phyloP scores from a whole-genome alignment of 495 filamentous ascomycete genomes.

The Filosporella fistucella region DNA sequence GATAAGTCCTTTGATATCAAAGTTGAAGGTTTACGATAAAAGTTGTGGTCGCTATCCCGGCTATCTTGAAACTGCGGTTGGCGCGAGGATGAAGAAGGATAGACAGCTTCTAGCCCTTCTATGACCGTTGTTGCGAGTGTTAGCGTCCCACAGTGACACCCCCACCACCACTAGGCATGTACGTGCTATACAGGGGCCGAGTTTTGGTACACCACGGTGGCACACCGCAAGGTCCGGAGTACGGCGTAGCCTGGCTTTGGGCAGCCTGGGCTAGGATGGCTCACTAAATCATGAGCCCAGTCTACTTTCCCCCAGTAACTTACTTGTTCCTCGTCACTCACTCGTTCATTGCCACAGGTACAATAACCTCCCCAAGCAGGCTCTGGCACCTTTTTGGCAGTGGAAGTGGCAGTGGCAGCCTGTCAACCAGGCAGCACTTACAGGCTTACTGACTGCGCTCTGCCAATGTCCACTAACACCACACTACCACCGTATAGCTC shows the following conservation, averaged over 20 bases:
- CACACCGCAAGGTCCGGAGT: neutral
- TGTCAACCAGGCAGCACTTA: too few species aligned
- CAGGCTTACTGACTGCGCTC: too few species aligned
- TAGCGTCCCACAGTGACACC: neutral
- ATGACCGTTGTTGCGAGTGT: slow-evolving; percentile 4
- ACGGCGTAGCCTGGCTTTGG: neutral
- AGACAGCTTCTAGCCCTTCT: slow-evolving; percentile 4
- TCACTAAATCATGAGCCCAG: neutral
- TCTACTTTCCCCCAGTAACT: neutral
- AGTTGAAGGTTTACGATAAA: too few species aligned
- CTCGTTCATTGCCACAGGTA: too few species aligned
- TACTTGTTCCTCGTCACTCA: too few species aligned
- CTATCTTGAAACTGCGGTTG: neutral
- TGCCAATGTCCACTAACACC: neutral
- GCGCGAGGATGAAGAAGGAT: slow-evolving; percentile 2
- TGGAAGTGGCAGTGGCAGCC: too few species aligned
- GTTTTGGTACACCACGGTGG: neutral
- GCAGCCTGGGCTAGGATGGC: neutral
- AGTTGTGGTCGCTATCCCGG: too few species aligned
- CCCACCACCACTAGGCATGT: neutral
- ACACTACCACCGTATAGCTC: neutral
- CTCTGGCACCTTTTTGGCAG: too few species aligned
- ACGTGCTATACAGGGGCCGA: neutral
- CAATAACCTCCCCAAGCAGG: too few species aligned
- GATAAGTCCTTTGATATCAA: neutral